phyloP scores from a whole-genome alignment of 805 yeast genomes.

The Candida pseudoglaebosa region DNA sequence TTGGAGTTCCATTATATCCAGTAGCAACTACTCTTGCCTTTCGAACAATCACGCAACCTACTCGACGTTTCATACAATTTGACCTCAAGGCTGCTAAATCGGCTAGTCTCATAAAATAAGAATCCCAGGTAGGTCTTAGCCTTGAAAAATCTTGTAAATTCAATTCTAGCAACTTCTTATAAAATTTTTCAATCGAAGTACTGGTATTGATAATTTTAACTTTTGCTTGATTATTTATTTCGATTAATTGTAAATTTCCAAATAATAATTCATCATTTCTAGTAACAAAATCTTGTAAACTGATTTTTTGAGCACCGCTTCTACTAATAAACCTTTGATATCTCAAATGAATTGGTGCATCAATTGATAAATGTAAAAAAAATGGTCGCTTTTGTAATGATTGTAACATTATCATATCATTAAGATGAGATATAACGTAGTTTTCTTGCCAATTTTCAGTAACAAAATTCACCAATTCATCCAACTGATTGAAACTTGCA shows the following conservation, averaged over 20 bases:
- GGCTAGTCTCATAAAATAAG: conserved; percentile 91
- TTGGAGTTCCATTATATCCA: conserved; percentile 97
- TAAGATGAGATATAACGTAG: conserved; percentile 55
- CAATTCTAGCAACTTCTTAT: conserved; percentile 37
- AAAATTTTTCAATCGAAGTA: conserved; percentile 29
- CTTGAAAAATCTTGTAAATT: conserved; percentile 39
- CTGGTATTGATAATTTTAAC: conserved; percentile 40
- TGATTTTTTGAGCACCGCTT: conserved; percentile 9
- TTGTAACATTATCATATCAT: conserved; percentile 38
- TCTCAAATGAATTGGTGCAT: conserved; percentile 61
- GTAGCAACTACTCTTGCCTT: conserved; percentile 88
- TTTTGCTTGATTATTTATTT: conserved; percentile 55
- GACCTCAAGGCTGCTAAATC: conserved; percentile 89
- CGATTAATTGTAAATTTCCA: conserved; percentile 44
- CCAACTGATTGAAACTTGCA: conserved; percentile 33
- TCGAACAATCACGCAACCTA: conserved; percentile 91
- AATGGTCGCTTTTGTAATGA: conserved; percentile 68
- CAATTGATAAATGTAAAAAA: conserved; percentile 73
- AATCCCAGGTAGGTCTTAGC: conserved; percentile 92
- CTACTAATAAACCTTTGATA: conserved; percentile 27
- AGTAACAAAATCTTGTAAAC: conserved; percentile 34
- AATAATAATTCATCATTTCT: conserved; percentile 32
- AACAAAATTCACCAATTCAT: conserved; percentile 52
- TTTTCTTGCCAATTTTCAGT: conserved; percentile 64
- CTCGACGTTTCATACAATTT: conserved; percentile 96